These are phyloP conservation scores for Candida quercuum DNA, from an alignment of 805 yeast genomes.

Conservation along the genomic window DNA sequence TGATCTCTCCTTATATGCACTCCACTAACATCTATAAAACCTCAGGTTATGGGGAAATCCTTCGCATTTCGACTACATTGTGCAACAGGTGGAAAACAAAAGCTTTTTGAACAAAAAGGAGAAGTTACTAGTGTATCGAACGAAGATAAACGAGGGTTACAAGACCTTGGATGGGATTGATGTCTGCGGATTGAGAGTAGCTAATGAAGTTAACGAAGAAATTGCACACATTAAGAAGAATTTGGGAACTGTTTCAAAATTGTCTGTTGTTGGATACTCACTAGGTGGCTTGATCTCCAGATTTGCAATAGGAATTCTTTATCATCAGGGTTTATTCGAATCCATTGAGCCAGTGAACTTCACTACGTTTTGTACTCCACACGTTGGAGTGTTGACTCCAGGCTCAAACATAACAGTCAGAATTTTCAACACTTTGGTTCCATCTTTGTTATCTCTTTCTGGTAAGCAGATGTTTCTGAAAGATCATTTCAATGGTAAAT, in stretches of 20 bases:
- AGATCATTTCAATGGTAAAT: slow-evolving; percentile 30
- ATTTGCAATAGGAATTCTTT: slow-evolving; percentile 69
- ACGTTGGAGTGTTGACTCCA: slow-evolving; percentile 62
- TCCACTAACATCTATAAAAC: slow-evolving; percentile 1
- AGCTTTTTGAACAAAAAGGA: slow-evolving; percentile 22
- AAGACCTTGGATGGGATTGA: slow-evolving; percentile 85
- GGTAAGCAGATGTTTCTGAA: slow-evolving; percentile 70
- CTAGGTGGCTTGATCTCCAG: slow-evolving; percentile 80
- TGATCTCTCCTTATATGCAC: neutral
- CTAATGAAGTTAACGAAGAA: slow-evolving; percentile 52
- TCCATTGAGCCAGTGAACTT: slow-evolving; percentile 51
- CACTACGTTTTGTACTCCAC: slow-evolving; percentile 64
- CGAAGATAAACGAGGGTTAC: slow-evolving; percentile 30
- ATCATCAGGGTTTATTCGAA: slow-evolving; percentile 47
- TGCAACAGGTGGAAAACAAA: slow-evolving; percentile 35
- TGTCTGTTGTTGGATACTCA: slow-evolving; percentile 79
- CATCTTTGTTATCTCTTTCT: slow-evolving; percentile 60
- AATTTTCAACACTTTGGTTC: slow-evolving; percentile 58
- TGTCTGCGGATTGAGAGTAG: slow-evolving; percentile 72
- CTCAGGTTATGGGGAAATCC: slow-evolving; percentile 74
- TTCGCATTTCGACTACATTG: slow-evolving; percentile 59
- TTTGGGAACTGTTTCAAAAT: slow-evolving; percentile 37
- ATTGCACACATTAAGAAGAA: slow-evolving; percentile 23
- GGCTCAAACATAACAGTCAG: slow-evolving; percentile 44
- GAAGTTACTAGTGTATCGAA: slow-evolving; percentile 16